Evolutionary conservation across 2,329 filamentous ascomycete species (phyloP), one percentile per base, ranked within the genome.

Genomic region (Hypoxylon sp.): DNA sequence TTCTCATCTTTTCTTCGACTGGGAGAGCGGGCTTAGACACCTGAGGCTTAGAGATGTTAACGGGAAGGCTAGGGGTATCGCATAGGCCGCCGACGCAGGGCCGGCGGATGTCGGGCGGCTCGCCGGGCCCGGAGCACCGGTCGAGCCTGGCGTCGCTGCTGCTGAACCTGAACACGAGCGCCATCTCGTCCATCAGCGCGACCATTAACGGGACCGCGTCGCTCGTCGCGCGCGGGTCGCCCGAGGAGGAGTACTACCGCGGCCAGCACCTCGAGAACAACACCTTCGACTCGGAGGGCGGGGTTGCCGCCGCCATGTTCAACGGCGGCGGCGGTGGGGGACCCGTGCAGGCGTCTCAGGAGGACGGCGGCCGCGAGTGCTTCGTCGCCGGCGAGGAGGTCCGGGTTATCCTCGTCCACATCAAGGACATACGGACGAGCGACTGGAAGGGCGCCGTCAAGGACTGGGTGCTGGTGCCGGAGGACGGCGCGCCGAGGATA

Each of bases 361-460:
- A 80, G 44, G 85, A 85, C 67, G 86, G 83, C 2, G 81, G 88
- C 0, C 80, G 85, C 32, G 85, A 86, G 73, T 89, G 86, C 73
- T 92, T 93, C 77, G 86, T 97, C 43, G 90, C 90, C 37, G 91
- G 90, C 2, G 91, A 93, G 73, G 91, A 95, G 75, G 93, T 96
- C 1, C 85, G 91, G 50, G 94, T 97, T 6, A 92, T 98, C 32
- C 86, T 94, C 5, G 95, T 98, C 6, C 87, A 85, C 71, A 92
- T 98, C 70, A 86, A 85, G 71, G 92, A 94, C 75, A 93, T 95
- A 50, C 86, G 93, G 72, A 96, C 96, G 72, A 93, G 91, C 68
- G 95, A 97, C 77, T 97, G 91, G 91, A 97, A 97, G 81, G 94
- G 95, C n/a, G 87, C 89, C 13, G 93, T 98, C 4, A 87, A 91